A percentile compares a stretch with the other conserved stretches of the same genome.
Conservation (phyloP, 2,329 filamentous ascomycete genomes). For the Diaporthe batatas region DNA sequence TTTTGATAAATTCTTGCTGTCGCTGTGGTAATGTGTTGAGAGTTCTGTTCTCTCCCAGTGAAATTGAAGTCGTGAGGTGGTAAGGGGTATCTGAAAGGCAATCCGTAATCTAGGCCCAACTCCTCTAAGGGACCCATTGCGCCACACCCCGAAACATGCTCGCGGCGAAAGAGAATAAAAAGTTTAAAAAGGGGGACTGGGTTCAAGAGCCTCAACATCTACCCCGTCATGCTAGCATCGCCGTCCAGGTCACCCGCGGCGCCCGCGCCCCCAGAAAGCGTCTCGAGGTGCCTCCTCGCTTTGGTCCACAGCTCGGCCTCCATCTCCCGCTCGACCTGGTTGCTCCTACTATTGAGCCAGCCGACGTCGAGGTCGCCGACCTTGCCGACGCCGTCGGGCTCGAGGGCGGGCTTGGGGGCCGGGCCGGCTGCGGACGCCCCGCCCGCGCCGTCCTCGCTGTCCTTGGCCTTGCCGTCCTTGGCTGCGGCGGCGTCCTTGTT, state of each 20-base stretch:
- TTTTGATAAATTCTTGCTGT: neutral
- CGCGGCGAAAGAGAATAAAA: neutral
- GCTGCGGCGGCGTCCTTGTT: slow-evolving; percentile 44
- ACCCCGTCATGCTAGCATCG: slow-evolving; percentile 53
- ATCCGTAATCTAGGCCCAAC: slow-evolving; percentile 15
- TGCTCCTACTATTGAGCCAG: slow-evolving; percentile 88
- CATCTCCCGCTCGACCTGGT: slow-evolving; percentile 85
- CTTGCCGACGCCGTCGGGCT: slow-evolving; percentile 68
- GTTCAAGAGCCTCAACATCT: neutral
- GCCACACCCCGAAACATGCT: slow-evolving; percentile 34
- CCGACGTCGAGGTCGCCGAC: slow-evolving; percentile 82
- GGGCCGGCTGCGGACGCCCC: slow-evolving; percentile 47
- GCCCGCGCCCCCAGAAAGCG: slow-evolving; percentile 45
- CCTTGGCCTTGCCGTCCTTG: slow-evolving; percentile 44
- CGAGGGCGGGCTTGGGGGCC: slow-evolving; percentile 52
- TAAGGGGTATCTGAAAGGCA: slow-evolving; percentile 38
- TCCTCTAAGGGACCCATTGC: slow-evolving; percentile 1
- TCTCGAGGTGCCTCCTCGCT: slow-evolving; percentile 67
- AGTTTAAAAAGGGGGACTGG: too few species aligned
- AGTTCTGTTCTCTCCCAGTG: neutral
- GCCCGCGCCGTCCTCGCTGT: slow-evolving; percentile 29
- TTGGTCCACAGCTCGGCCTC: slow-evolving; percentile 83
- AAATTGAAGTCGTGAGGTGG: slow-evolving; percentile 4
- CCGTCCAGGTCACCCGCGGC: slow-evolving; percentile 10
- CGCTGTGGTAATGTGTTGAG: neutral